A percentile compares a stretch with the other conserved stretches of the same genome.
Evolutionary conservation across 2,329 filamentous ascomycete species (phyloP).

Genomic region (Microdochium trichocladiopsis): DNA sequence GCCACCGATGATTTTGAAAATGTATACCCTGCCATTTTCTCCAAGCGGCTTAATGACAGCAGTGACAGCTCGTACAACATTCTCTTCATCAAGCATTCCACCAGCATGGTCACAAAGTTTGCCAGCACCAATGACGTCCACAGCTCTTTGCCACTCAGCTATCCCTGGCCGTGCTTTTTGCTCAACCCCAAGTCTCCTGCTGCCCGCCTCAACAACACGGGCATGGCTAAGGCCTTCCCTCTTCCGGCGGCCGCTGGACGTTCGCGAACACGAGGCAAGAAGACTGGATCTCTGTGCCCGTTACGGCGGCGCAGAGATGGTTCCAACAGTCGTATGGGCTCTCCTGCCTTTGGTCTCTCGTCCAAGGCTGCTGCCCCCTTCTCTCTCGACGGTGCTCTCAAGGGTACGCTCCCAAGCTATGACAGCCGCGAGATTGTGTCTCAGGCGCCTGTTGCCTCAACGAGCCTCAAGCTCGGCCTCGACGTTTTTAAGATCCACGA

Average conservation of each 20-base stretch:
- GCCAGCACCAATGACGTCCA: slow-evolving; percentile 24
- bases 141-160: slow-evolving; percentile 19
- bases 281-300: slow-evolving; percentile 55
- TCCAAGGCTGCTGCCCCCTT: slow-evolving; percentile 57
- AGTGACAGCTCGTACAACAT: slow-evolving; percentile 31
- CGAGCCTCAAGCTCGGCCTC: slow-evolving; percentile 20
- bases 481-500: slow-evolving; percentile 83
- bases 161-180: slow-evolving; percentile 32
- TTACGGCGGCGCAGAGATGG: slow-evolving; percentile 60
- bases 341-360: slow-evolving; percentile 50
- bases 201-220: slow-evolving; percentile 35
- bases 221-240: slow-evolving; percentile 41
- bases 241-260: slow-evolving; percentile 69
- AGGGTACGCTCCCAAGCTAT: slow-evolving; percentile 64
- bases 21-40: slow-evolving; percentile 47
- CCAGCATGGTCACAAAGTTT: slow-evolving; percentile 37
- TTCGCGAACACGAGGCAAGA: slow-evolving; percentile 65
- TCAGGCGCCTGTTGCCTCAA: slow-evolving; percentile 14
- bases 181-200: slow-evolving; percentile 49
- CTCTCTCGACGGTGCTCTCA: slow-evolving; percentile 77
- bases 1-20: slow-evolving; percentile 53
- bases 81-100: slow-evolving; percentile 37
- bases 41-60: slow-evolving; percentile 52
- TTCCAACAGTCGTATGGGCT: slow-evolving; percentile 62
- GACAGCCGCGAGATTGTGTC: slow-evolving; percentile 28